Base-by-base conservation (phyloP, 257 asterid species). In the Ilex aquifolium region DNA sequence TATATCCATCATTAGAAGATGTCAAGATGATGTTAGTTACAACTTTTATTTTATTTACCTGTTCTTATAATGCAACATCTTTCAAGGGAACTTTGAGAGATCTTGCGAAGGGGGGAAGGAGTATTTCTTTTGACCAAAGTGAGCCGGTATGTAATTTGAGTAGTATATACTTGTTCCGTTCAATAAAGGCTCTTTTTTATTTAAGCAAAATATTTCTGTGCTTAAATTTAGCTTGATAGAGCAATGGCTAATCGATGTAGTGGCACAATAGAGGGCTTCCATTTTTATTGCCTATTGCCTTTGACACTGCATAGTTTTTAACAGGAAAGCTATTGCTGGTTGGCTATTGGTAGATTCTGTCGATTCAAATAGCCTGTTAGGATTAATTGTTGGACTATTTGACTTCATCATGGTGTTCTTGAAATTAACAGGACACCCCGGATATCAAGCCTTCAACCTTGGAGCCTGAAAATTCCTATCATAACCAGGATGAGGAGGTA, bases 41-140 rank as follows among this genome's bases (percentile, higher is more conserved):
- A 8, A 0, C 5, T 36, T 36, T 4, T 36, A 36, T 36, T 0
- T 36, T 36, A 36, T 36, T 49, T 49, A 49, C 14, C 6, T 49
- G 6, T 49, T 49, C 54, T 49, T 49, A 49, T 12, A 49, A 49
- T 49, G 10, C 17, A 15, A 11, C 0, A 6, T 7, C 32, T 64
- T 55, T 69, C 58, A 61, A 77, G 81, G 83, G 83, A 31, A 72
- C 77, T 64, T 61, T 81, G 39, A 65, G 82, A 71, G 80, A 72
- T 70, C 83, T 72, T 32, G 46, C 72, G 3, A 77, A 78, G 65
- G 87, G 71, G 63, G 68, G 71, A 59, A 39, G 66, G 44, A 65
- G 32, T 39, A 11, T 61, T 46, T 59, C 31, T 50, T 56, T 56
- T 39, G 80, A 77, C 51, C 77, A 75, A 56, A 72, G 65, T 21